These are phyloP conservation scores for Tetrapyrgos nigripes DNA, from an alignment of 1,284 basidiomycete species.

Conservation along the genomic window DNA sequence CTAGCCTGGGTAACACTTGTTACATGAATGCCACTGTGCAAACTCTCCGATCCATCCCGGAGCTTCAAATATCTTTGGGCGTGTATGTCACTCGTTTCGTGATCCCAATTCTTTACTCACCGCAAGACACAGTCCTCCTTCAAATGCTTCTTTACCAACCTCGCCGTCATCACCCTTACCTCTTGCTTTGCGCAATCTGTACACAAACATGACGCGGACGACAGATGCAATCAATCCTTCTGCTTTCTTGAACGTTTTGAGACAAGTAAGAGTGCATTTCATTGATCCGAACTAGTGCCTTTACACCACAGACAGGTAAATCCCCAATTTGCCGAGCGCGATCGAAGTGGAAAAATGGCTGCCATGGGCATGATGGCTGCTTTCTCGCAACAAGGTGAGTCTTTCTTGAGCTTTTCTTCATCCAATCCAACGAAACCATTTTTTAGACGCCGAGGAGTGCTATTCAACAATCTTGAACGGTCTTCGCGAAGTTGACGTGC, in stretches of 20 bases:
- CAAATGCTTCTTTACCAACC: conserved; percentile 13
- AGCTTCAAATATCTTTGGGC: conserved; percentile 76
- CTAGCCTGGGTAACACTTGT: conserved; percentile 86
- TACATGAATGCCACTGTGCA: conserved; percentile 98
- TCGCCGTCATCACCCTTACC: conserved; percentile 45
- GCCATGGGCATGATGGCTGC: conserved; percentile 48
- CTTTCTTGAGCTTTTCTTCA: neutral
- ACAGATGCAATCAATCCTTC: conserved; percentile 81
- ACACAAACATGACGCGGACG: conserved; percentile 75
- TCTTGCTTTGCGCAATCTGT: conserved; percentile 75
- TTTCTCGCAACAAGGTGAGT: conserved; percentile 88
- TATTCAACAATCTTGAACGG: conserved; percentile 88
- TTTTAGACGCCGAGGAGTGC: conserved; percentile 93
- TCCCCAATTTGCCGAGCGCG: conserved; percentile 91
- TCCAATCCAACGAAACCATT: neutral
- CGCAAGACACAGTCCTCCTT: conserved; percentile 40
- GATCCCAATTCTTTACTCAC: neutral
- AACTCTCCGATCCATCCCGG: conserved; percentile 89
- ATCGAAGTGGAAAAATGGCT: conserved; percentile 45
- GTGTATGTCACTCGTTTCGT: conserved; percentile 40
- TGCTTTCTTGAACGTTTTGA: conserved; percentile 75
- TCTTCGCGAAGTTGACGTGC: conserved; percentile 66
- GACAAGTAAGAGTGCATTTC: conserved; percentile 53
- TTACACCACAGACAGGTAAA: conserved; percentile 55
- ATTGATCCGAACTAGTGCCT: neutral